A percentile compares a stretch with the other conserved stretches of the same genome.
These are phyloP conservation scores for Rosa persica DNA, from an alignment of 306 rosid species.

Conservation along the genomic window DNA sequence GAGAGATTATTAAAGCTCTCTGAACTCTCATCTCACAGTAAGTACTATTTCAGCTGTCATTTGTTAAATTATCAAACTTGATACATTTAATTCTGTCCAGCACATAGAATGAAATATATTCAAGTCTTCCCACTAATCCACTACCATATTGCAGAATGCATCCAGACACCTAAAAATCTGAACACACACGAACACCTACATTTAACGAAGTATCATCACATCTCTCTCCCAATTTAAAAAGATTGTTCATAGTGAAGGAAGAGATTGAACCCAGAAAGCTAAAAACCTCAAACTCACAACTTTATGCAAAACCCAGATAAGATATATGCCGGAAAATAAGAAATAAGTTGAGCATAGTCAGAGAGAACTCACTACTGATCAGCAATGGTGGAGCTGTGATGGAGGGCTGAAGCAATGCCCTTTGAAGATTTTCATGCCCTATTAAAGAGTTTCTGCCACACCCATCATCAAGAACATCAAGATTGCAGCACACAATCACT, in stretches of 20 bases:
- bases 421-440: slow-evolving; percentile 78
- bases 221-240: background rate
- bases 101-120: background rate
- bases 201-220: background rate
- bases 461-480: slow-evolving; percentile 44
- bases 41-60: background rate
- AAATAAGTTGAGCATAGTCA: slow-evolving; percentile 7
- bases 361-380: slow-evolving; percentile 58
- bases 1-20: background rate
- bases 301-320: slow-evolving; percentile 25
- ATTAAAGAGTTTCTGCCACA: slow-evolving; percentile 39
- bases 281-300: slow-evolving; percentile 6
- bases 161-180: background rate
- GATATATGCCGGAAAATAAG: slow-evolving; percentile 20
- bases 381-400: slow-evolving; percentile 61
- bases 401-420: slow-evolving; percentile 44
- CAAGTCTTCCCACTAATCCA: background rate
- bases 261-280: slow-evolving; percentile 26
- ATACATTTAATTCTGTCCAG: background rate
- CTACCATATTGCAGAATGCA: background rate
- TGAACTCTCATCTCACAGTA: background rate
- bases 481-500: slow-evolving; percentile 36
- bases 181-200: background rate
- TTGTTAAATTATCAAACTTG: background rate
- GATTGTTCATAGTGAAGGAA: slow-evolving; percentile 23